Evolutionary conservation across 73 alveolate species (phyloP).

Genomic region (Uronychia binucleata): DNA sequence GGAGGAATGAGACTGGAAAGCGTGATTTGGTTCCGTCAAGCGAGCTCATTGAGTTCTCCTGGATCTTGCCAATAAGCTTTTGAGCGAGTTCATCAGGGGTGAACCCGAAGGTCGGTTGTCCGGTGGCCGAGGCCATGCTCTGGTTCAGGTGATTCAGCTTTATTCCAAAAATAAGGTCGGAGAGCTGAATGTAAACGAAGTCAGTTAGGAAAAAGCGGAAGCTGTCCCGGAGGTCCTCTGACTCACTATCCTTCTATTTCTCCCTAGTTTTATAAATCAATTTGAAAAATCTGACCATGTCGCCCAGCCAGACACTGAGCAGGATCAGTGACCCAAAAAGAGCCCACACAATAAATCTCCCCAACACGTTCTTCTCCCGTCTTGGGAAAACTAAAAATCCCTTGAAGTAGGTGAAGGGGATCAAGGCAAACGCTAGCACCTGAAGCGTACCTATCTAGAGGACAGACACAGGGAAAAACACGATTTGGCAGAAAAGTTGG

Average conservation of each 20-base stretch:
- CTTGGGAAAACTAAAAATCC: not conserved
- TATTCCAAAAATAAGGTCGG: not conserved
- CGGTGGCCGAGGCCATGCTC: no score
- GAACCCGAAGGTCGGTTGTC: no score
- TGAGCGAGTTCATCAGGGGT: not conserved
- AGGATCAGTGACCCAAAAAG: not conserved
- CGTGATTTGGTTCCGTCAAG: no score
- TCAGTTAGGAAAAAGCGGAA: not conserved
- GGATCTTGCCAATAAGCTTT: not conserved
- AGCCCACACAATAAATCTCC: not conserved
- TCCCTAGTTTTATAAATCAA: not conserved
- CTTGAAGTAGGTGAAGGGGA: conserved; percentile 16
- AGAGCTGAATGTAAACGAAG: not conserved
- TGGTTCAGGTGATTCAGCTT: not conserved
- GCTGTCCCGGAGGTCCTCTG: not conserved
- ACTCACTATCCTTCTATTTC: not conserved
- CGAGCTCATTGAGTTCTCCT: not conserved
- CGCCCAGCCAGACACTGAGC: not conserved
- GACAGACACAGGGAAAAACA: conserved; percentile 2
- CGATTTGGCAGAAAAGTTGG: not conserved
- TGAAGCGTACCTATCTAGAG: not conserved
- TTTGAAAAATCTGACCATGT: not conserved
- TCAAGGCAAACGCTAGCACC: not conserved
- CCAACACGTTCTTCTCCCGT: not conserved
- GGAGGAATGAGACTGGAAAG: no score